phyloP scores from a whole-genome alignment of 768 basidiomycete species.

The Lentinula lateritia region DNA sequence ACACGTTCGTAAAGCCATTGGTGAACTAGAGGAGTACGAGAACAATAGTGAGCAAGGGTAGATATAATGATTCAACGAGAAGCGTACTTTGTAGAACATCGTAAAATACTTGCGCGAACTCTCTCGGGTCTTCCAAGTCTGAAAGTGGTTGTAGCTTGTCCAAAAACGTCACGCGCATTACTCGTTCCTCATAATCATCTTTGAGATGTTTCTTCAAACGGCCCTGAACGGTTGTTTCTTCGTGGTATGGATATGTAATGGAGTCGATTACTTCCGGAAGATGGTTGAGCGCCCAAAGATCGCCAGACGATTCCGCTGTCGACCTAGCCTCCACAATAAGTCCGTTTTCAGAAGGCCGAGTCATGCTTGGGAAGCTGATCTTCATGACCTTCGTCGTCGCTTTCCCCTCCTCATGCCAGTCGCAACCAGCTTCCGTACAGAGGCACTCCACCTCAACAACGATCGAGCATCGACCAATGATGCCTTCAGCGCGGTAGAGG shows the following conservation, averaged over 20 bases:
- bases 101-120: neutral
- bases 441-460: neutral
- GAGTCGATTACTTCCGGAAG: neutral
- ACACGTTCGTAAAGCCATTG: slow-evolving; percentile 3
- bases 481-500: neutral
- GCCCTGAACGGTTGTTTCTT: neutral
- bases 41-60: too few species aligned
- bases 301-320: neutral
- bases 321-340: neutral
- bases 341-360: neutral
- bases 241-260: neutral
- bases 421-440: neutral
- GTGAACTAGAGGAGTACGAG: neutral
- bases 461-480: neutral
- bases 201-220: neutral
- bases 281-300: neutral
- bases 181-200: neutral
- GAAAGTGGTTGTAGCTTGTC: neutral
- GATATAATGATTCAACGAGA: neutral
- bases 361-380: neutral
- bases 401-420: neutral
- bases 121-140: neutral
- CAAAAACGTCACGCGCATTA: neutral
- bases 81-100: neutral
- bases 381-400: neutral